Evolutionary conservation across 2,329 filamentous ascomycete genomes (phyloP).

Genomic region (Akanthomyces muscarius): DNA sequence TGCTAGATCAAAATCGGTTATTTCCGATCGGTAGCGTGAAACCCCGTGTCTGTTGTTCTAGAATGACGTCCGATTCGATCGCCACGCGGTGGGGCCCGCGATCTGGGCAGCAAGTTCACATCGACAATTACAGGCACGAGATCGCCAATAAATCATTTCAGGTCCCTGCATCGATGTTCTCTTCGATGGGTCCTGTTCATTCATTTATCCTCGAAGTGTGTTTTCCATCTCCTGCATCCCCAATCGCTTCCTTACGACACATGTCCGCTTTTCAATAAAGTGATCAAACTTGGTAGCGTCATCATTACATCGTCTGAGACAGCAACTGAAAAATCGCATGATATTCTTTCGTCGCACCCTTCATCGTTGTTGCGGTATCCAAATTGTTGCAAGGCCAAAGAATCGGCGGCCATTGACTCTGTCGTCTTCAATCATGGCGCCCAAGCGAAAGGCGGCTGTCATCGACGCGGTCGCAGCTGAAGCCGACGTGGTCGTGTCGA

Average conservation of each 20-base stretch:
- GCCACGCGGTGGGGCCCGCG: neutral
- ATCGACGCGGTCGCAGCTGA: neutral
- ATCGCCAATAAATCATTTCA: neutral
- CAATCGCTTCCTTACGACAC: neutral
- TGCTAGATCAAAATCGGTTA: neutral
- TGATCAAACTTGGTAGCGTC: neutral
- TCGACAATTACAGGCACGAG: neutral
- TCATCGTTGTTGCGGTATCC: neutral
- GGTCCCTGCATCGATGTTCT: no score
- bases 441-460: constrained; percentile 1
- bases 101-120: neutral
- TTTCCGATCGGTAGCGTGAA: neutral
- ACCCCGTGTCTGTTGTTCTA: no score
- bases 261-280: neutral
- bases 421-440: neutral
- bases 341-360: neutral
- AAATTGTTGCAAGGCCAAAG: neutral
- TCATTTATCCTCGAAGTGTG: no score
- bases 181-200: neutral
- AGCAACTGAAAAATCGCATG: neutral
- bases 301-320: neutral
- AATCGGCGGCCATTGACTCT: neutral
- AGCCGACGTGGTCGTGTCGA: neutral
- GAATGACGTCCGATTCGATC: neutral
- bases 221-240: neutral